Conservation (phyloP, 2,329 filamentous ascomycete genomes). For the Aspergillus flavus region DNA sequence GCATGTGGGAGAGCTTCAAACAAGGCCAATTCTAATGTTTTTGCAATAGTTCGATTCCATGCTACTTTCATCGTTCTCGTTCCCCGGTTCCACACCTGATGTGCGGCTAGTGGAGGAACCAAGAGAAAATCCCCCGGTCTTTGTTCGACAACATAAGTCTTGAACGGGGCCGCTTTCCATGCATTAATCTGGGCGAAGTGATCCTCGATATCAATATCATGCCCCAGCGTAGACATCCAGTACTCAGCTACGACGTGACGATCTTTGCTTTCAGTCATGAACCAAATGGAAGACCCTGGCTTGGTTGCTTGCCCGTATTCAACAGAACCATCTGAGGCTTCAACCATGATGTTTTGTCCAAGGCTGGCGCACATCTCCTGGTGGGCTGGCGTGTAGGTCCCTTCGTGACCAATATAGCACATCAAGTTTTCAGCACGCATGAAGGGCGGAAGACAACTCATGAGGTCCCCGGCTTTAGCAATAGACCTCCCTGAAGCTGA, state of each 20-base stretch:
- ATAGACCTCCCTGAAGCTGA: slow-evolving; percentile 57
- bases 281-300: slow-evolving; percentile 91
- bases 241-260: slow-evolving; percentile 89
- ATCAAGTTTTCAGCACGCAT: slow-evolving; percentile 97
- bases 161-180: slow-evolving; percentile 93
- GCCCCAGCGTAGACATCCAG: slow-evolving; percentile 87
- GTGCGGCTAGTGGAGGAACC: slow-evolving; percentile 87
- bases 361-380: slow-evolving; percentile 96
- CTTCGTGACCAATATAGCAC: slow-evolving; percentile 98
- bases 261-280: slow-evolving; percentile 97
- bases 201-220: slow-evolving; percentile 95
- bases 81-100: slow-evolving; percentile 98
- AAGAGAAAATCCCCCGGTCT: slow-evolving; percentile 88
- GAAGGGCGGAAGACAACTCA: slow-evolving; percentile 82
- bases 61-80: slow-evolving; percentile 96
- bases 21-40: slow-evolving; percentile 84
- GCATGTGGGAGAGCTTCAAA: slow-evolving; percentile 86
- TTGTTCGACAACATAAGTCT: slow-evolving; percentile 90
- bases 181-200: slow-evolving; percentile 95
- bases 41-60: slow-evolving; percentile 93
- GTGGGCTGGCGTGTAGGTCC: slow-evolving; percentile 93
- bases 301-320: slow-evolving; percentile 71
- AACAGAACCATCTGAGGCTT: slow-evolving; percentile 68
- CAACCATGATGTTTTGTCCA: slow-evolving; percentile 98
- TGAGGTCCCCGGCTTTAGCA: slow-evolving; percentile 82